phyloP scores from a whole-genome alignment of 179 eudicot species.

The Actinidia arguta region DNA sequence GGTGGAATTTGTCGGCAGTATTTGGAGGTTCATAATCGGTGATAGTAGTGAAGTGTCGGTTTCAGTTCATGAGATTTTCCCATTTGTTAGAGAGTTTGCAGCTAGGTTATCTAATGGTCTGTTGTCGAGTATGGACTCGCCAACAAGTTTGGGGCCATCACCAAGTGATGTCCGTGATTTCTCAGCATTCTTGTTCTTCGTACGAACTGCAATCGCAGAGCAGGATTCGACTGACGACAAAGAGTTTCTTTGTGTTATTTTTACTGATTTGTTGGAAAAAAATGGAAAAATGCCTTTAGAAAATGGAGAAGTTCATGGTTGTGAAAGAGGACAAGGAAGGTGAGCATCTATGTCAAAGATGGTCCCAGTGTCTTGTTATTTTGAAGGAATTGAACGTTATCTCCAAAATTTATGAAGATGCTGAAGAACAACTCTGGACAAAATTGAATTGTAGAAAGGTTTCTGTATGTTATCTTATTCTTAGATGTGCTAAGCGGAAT shows the following conservation, averaged over 20 bases:
- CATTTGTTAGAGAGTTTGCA: constrained; percentile 65
- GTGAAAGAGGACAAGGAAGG: constrained; percentile 31
- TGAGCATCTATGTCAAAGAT: constrained; percentile 31
- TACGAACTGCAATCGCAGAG: constrained; percentile 21
- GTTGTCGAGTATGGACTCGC: constrained; percentile 27
- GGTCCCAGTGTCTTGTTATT: constrained; percentile 67
- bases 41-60: constrained; percentile 13
- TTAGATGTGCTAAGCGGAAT: constrained; percentile 55
- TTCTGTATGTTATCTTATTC: constrained; percentile 53
- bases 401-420: constrained; percentile 49
- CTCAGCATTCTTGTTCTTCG: constrained; percentile 57
- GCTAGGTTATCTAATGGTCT: constrained; percentile 41
- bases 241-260: constrained; percentile 39
- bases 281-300: constrained; percentile 53
- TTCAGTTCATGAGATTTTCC: constrained; percentile 50
- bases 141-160: constrained; percentile 27
- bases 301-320: constrained; percentile 43
- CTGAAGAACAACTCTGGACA: constrained; percentile 54
- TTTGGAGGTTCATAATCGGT: constrained; percentile 1
- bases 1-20: constrained; percentile 37
- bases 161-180: constrained; percentile 62
- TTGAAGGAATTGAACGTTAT: constrained; percentile 67
- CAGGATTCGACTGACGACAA: constrained; percentile 38
- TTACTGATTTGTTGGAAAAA: constrained; percentile 40
- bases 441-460: constrained; percentile 53